Evolutionary conservation across 179 eudicot genomes (phyloP).

Genomic region (Silene noctiflora): DNA sequence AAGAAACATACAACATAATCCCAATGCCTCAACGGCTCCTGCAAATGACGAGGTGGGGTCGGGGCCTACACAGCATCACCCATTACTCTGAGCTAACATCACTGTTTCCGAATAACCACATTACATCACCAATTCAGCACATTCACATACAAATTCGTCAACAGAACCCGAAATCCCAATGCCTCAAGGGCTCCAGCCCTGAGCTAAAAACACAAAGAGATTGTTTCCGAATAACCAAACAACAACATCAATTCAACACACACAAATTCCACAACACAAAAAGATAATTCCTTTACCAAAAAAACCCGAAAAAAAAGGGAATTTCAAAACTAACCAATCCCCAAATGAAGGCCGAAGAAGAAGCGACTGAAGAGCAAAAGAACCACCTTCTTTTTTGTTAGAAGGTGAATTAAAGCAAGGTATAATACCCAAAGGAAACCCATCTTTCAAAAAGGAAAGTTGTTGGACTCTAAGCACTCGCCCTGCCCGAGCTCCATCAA

Average conservation of each 20-base stretch:
- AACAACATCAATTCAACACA: background rate
- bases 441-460: slow-evolving; percentile 50
- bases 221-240: background rate
- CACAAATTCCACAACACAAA: too few species aligned
- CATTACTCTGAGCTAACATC: too few species aligned
- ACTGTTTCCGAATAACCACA: background rate
- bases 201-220: too few species aligned
- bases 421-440: slow-evolving; percentile 74
- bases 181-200: too few species aligned
- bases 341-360: slow-evolving; percentile 37
- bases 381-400: slow-evolving; percentile 38
- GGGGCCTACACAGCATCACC: too few species aligned
- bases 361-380: slow-evolving; percentile 68
- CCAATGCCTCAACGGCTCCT: too few species aligned
- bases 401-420: slow-evolving; percentile 46
- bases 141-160: background rate
- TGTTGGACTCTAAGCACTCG: slow-evolving; percentile 54
- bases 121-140: background rate
- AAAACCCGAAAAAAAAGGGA: background rate
- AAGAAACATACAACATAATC: background rate
- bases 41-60: too few species aligned
- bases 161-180: too few species aligned
- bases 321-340: slow-evolving; percentile 33
- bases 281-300: too few species aligned
- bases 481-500: slow-evolving; percentile 58